Conservation (phyloP, 75 land plant genomes). For the Sequoiadendron giganteum region DNA sequence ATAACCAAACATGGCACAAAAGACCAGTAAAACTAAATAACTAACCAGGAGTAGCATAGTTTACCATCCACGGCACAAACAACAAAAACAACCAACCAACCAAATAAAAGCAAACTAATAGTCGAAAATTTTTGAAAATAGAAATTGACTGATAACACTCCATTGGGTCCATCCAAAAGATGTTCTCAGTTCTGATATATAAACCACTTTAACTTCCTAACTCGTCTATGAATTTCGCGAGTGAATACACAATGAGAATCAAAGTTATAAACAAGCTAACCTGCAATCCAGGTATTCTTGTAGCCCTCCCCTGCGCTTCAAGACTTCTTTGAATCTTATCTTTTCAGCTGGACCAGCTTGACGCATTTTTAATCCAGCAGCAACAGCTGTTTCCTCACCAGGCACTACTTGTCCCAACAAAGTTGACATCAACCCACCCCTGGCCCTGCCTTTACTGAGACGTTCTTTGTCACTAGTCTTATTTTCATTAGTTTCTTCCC, state of each 20-base stretch:
- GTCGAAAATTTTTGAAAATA: not conserved
- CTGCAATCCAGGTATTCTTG: slow-evolving; percentile 96
- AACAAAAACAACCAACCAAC: not conserved
- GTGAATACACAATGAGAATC: not conserved
- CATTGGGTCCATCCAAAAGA: not conserved
- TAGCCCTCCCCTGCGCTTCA: slow-evolving; percentile 88
- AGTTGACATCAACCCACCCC: slow-evolving; percentile 18
- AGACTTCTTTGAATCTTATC: slow-evolving; percentile 83
- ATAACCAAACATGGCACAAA: not conserved
- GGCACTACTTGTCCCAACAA: slow-evolving; percentile 24
- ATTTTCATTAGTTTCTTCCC: slow-evolving; percentile 37
- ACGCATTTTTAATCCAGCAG: slow-evolving; percentile 85
- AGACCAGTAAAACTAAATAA: not conserved
- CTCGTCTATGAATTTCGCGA: not conserved
- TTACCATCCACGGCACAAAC: not conserved
- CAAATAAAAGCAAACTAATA: not conserved
- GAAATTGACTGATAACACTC: not conserved
- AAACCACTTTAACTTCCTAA: not conserved
- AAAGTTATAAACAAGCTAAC: slow-evolving; percentile 30
- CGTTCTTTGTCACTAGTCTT: slow-evolving; percentile 31
- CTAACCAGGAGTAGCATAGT: not conserved
- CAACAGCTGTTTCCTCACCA: slow-evolving; percentile 78
- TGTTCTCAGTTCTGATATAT: not conserved
- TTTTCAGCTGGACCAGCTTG: slow-evolving; percentile 68
- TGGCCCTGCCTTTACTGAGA: slow-evolving; percentile 25